Percentiles rank a stretch among this genome's conserved stretches.
Conservation (phyloP, 2,329 filamentous ascomycete species). For the Xylariaceae sp. region DNA sequence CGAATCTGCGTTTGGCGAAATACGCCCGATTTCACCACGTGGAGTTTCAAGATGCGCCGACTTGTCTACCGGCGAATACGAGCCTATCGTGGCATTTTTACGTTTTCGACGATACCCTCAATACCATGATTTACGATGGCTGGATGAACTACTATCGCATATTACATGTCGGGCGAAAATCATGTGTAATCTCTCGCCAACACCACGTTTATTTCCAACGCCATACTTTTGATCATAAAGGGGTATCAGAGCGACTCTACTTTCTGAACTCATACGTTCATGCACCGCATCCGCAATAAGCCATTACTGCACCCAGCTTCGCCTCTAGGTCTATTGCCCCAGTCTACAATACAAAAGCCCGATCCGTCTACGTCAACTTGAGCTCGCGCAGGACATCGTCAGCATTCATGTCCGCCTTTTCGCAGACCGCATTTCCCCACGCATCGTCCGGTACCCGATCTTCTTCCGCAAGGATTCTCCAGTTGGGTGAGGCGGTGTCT, state of each 20-base stretch:
- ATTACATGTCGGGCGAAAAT: neutral
- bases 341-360: neutral
- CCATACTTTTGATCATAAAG: neutral
- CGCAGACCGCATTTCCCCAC: conserved; percentile 65
- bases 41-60: neutral
- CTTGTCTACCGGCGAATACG: neutral
- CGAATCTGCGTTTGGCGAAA: neutral
- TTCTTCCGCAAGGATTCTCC: conserved; percentile 61
- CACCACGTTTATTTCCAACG: neutral
- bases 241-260: neutral
- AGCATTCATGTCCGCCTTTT: conserved; percentile 55
- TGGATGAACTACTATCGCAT: neutral
- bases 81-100: conserved; percentile 5
- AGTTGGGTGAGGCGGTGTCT: conserved; percentile 79
- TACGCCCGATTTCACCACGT: neutral
- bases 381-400: conserved; percentile 56
- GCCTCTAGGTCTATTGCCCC: neutral
- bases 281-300: neutral
- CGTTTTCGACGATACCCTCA: conserved; percentile 11
- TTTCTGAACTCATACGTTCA: neutral
- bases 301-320: neutral
- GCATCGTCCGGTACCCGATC: conserved; percentile 55
- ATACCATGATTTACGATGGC: neutral
- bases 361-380: neutral
- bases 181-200: neutral